Percentiles rank a stretch among this genome's conserved stretches.
Evolutionary conservation across 768 basidiomycete species (phyloP).

Genomic region (Mycena floridula): DNA sequence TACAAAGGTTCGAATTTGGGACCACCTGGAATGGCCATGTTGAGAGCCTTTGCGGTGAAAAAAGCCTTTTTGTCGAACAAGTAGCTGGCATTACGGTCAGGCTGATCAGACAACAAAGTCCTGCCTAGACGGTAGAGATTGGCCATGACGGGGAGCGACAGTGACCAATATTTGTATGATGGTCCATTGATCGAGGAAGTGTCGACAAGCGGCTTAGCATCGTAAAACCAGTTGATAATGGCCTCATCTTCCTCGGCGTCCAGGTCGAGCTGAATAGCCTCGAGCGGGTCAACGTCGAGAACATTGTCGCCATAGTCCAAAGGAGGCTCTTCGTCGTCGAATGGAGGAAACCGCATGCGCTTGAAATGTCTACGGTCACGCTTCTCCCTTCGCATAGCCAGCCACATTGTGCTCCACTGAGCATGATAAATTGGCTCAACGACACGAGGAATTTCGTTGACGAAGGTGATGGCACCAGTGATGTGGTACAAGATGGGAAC

Average conservation of each 20-base stretch:
- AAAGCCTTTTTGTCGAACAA: conserved; percentile 97
- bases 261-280: conserved; percentile 94
- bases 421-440: conserved; percentile 98
- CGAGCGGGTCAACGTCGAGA: conserved; percentile 94
- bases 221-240: conserved; percentile 98
- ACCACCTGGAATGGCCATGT: conserved; percentile 96
- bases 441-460: conserved; percentile 95
- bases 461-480: conserved; percentile 98
- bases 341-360: conserved; percentile 98
- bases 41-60: conserved; percentile 96
- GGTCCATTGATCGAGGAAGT: conserved; percentile 87
- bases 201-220: conserved; percentile 90
- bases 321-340: conserved; percentile 98
- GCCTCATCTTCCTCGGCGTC: conserved; percentile 89
- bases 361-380: conserved; percentile 98
- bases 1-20: conserved; percentile 98
- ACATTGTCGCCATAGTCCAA: conserved; percentile 99
- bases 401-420: conserved; percentile 99
- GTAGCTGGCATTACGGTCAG: conserved; percentile 86
- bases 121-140: conserved; percentile 94
- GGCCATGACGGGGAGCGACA: conserved; percentile 92
- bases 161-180: conserved; percentile 89
- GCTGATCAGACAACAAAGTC: conserved; percentile 88
- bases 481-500: conserved; percentile 98
- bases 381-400: conserved; percentile 98